Percentiles rank a stretch among this genome's conserved stretches.
These are phyloP conservation scores for Fusarium albidum DNA, from an alignment of 2,329 filamentous ascomycete genomes.

Conservation along the genomic window DNA sequence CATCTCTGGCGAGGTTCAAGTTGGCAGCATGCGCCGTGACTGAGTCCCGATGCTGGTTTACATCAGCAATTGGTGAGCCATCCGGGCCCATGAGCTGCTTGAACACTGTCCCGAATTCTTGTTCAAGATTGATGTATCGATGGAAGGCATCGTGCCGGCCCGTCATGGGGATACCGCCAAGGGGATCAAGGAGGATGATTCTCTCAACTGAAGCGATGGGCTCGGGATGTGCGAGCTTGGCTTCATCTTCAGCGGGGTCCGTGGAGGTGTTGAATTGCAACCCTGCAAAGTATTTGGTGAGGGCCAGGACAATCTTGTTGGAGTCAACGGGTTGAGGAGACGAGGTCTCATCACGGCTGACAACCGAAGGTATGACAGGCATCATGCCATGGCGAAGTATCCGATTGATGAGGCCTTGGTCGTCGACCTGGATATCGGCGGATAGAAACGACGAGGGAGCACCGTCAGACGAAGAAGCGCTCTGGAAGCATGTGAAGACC, in stretches of 20 bases:
- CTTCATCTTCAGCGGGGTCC: conserved; percentile 1
- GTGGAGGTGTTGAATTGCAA: conserved; percentile 55
- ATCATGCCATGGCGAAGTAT: conserved; percentile 45
- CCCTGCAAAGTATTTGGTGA: conserved; percentile 80
- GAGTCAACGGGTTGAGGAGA: conserved; percentile 52
- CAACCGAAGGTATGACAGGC: conserved; percentile 52
- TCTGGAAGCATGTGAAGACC: conserved; percentile 35
- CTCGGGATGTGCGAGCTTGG: conserved; percentile 50
- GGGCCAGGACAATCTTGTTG: conserved; percentile 74
- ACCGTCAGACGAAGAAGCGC: not conserved
- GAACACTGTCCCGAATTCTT: conserved; percentile 79
- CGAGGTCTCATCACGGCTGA: conserved; percentile 52
- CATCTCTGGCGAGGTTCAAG: conserved; percentile 73
- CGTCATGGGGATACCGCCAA: conserved; percentile 82
- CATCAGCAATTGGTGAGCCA: conserved; percentile 42
- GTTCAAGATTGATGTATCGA: conserved; percentile 87
- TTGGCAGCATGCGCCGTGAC: conserved; percentile 69
- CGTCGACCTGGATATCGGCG: conserved; percentile 42
- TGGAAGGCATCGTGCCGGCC: conserved; percentile 48
- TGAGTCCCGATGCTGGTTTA: conserved; percentile 38
- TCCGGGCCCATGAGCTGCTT: conserved; percentile 60
- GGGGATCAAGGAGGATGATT: conserved; percentile 85
- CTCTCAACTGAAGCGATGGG: conserved; percentile 76
- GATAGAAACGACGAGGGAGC: conserved; percentile 32
- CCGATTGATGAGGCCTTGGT: conserved; percentile 43